phyloP scores from a whole-genome alignment of 495 filamentous ascomycete species.

The Trichoderma erinaceum region DNA sequence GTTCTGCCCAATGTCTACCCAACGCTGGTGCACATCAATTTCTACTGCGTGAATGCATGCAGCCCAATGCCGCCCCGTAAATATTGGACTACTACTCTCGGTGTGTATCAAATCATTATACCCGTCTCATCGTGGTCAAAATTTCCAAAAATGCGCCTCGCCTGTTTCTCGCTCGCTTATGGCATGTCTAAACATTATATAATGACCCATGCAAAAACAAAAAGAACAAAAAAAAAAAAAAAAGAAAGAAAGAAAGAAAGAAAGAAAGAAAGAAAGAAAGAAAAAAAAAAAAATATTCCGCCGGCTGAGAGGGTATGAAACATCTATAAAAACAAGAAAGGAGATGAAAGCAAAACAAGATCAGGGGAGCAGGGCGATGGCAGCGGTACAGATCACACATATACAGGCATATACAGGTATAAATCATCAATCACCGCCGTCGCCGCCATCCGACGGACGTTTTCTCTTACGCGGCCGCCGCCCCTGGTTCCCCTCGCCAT shows the following conservation, averaged over 20 bases:
- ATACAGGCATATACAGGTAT: not conserved
- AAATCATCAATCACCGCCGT: constrained; percentile 21
- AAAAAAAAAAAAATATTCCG: not conserved
- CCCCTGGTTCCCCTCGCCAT: constrained; percentile 24
- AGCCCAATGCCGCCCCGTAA: too few species aligned
- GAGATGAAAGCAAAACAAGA: not conserved
- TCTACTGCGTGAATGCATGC: too few species aligned
- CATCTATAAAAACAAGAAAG: not conserved
- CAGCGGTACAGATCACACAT: not conserved
- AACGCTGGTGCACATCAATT: too few species aligned
- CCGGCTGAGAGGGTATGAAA: too few species aligned
- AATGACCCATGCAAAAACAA: not conserved
- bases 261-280: not conserved
- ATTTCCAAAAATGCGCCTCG: not conserved
- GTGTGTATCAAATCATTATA: too few species aligned
- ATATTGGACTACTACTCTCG: too few species aligned
- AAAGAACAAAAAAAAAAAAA: not conserved
- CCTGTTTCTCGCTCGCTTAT: not conserved
- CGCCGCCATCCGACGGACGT: constrained; percentile 8
- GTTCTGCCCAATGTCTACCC: too few species aligned
- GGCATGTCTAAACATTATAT: not conserved
- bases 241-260: not conserved
- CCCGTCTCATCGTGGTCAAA: not conserved
- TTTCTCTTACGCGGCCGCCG: constrained; percentile 40
- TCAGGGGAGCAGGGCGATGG: not conserved